phyloP scores from a whole-genome alignment of 768 basidiomycete species.

The Clitopilus hobsonii region DNA sequence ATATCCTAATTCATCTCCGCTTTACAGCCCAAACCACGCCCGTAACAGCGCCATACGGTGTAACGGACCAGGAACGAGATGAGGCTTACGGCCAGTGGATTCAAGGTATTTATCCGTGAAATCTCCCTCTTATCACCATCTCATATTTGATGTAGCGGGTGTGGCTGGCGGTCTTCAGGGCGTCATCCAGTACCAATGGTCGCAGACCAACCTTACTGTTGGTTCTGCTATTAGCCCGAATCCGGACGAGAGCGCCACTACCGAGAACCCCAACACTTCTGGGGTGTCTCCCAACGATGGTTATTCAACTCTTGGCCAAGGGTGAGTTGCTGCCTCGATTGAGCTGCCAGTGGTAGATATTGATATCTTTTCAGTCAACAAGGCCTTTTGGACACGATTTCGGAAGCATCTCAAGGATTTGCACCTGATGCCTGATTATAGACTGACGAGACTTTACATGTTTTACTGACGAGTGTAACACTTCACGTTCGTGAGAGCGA shows the following conservation, averaged over 20 bases:
- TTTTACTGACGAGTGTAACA: neutral
- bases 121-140: neutral
- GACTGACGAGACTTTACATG: neutral
- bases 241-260: constrained; percentile 25
- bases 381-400: constrained; percentile 24
- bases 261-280: constrained; percentile 26
- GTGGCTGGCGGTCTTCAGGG: constrained; percentile 35
- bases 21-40: constrained; percentile 3
- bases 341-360: neutral
- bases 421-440: constrained; percentile 15
- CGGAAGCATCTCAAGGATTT: constrained; percentile 28
- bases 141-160: constrained; percentile 27
- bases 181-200: constrained; percentile 56
- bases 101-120: constrained; percentile 23
- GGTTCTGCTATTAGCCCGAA: constrained; percentile 41
- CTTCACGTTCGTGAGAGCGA: too few relatives aligned
- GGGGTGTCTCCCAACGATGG: constrained; percentile 66
- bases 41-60: constrained; percentile 34
- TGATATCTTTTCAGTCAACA: constrained; percentile 17
- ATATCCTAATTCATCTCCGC: neutral
- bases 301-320: constrained; percentile 40
- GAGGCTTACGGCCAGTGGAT: constrained; percentile 54
- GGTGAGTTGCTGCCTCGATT: constrained; percentile 22
- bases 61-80: constrained; percentile 48
- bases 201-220: constrained; percentile 45